phyloP scores from a whole-genome alignment of 1,139 yeast genomes.

The Blastobotrys capitulatus region DNA sequence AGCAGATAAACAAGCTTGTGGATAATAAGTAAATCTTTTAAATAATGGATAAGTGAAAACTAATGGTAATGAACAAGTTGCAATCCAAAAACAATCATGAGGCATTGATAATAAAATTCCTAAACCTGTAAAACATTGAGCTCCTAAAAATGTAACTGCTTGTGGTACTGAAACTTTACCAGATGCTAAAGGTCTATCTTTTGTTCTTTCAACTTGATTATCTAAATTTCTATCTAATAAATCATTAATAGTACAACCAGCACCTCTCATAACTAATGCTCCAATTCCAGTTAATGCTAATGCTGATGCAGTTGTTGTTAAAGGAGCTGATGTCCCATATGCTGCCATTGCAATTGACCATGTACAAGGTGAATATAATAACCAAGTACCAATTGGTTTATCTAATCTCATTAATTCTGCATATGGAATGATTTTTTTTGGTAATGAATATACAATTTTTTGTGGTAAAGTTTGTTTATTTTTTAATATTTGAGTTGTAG shows the following conservation, averaged over 20 bases:
- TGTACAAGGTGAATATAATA: conserved; percentile 70
- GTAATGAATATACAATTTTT: conserved; percentile 50
- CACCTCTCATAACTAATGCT: conserved; percentile 89
- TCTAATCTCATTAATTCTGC: conserved; percentile 89
- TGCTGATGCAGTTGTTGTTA: conserved; percentile 53
- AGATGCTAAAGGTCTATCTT: conserved; percentile 85
- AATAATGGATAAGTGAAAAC: conserved; percentile 88
- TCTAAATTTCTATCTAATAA: conserved; percentile 79
- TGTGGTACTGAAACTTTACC: conserved; percentile 69
- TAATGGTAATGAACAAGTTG: conserved; percentile 73
- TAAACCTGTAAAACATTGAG: conserved; percentile 72
- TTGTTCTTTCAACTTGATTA: conserved; percentile 77
- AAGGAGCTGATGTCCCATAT: conserved; percentile 60
- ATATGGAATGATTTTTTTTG: conserved; percentile 74
- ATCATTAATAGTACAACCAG: conserved; percentile 96
- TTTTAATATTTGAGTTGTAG: neutral
- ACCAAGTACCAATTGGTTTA: conserved; percentile 89
- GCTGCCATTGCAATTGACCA: conserved; percentile 91
- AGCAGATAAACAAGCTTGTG: conserved; percentile 75
- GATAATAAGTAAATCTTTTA: conserved; percentile 91
- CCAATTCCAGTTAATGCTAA: conserved; percentile 70
- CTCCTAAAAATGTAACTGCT: conserved; percentile 70
- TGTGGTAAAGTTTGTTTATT: conserved; percentile 24
- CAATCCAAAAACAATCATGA: conserved; percentile 71
- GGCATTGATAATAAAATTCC: conserved; percentile 71